A percentile compares a stretch with the other conserved stretches of the same genome.
Evolutionary conservation across 139 green algal genomes (phyloP).

Genomic region (Chlamydomonas sp.): DNA sequence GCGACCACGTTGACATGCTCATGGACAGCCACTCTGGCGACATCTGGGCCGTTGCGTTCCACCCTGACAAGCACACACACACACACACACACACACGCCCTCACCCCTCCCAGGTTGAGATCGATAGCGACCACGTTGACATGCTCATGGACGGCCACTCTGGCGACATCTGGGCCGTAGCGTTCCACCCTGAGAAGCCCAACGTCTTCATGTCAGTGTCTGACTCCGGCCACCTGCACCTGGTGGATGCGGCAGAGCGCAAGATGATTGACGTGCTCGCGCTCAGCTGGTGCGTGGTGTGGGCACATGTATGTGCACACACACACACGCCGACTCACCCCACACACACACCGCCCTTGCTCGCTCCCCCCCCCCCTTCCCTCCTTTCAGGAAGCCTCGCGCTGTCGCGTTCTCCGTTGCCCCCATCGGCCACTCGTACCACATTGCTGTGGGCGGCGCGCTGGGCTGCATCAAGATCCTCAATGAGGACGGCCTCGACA

Average conservation of each 20-base stretch:
- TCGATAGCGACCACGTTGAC: conserved; percentile 37
- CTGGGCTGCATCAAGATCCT: conserved; percentile 50
- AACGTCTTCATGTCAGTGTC: conserved; percentile 38
- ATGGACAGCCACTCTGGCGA: conserved; percentile 51
- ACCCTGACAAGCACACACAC: conserved; percentile 34
- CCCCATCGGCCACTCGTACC: conserved; percentile 22
- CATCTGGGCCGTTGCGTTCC: conserved; percentile 39
- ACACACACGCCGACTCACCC: too few species aligned
- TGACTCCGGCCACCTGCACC: conserved; percentile 34
- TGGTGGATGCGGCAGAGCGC: conserved; percentile 36
- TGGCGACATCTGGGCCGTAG: conserved; percentile 42
- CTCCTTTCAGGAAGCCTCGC: too few species aligned
- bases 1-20: conserved; percentile 45
- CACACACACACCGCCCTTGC: too few species aligned
- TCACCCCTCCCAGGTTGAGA: conserved; percentile 39
- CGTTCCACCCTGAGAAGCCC: conserved; percentile 37
- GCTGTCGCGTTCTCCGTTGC: too few species aligned
- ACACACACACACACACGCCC: too few species aligned
- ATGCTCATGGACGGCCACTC: conserved; percentile 51
- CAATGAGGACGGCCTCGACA: conserved; percentile 34
- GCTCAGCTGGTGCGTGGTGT: conserved; percentile 44
- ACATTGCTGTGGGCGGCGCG: conserved; percentile 48
- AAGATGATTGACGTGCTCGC: conserved; percentile 22
- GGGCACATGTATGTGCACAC: too few species aligned
- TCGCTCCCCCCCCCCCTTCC: too few species aligned